Evolutionary conservation across 306 rosid species (phyloP), one percentile per base, ranked within the genome.

Genomic region (Quillaja saponaria): DNA sequence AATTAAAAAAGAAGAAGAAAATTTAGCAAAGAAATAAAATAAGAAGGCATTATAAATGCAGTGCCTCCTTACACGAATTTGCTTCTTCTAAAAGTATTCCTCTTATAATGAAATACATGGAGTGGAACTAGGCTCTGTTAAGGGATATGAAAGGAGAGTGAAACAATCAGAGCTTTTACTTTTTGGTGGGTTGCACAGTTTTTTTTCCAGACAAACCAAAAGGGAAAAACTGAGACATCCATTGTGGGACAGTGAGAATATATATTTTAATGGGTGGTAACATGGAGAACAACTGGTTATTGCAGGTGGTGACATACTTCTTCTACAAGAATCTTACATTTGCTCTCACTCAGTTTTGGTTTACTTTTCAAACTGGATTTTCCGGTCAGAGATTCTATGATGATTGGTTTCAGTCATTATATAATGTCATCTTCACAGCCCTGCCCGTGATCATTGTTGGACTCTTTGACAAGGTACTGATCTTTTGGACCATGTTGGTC

Each of bases 311-410:
- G 51, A 64, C 81, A 37, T 92, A 92, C 83, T 92, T 88, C 81
- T 86, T 92, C 73, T 92, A 92, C 88, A 92, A 92, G 87, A 88
- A 92, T 83, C 98, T 92, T 63, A 88, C 96, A 0, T 92, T 92
- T 76, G 84, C 96, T 64, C 83, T 92, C 76, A 92, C 98, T 66
- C 98, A 86, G 79, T 92, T 92, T 81, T 88, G 98, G 96, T 92
- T 84, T 83, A 92, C 96, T 64, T 92, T 92, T 62, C 90, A 92
- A 75, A 92, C 98, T 62, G 98, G 98, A 66, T 92, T 81, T 67
- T 92, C 98, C 69, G 98, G 98, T 71, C 98, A 92, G 71, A 88
- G 98, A 72, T 92, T 92, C 73, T 92, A 92, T 64, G 98, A 92
- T 61, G 96, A 92, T 75, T 92, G 96, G 98, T 84, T 79, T 70